Percentiles rank a stretch among this genome's conserved stretches.
Conservation (phyloP, 306 rosid species). For the Inga oerstediana region DNA sequence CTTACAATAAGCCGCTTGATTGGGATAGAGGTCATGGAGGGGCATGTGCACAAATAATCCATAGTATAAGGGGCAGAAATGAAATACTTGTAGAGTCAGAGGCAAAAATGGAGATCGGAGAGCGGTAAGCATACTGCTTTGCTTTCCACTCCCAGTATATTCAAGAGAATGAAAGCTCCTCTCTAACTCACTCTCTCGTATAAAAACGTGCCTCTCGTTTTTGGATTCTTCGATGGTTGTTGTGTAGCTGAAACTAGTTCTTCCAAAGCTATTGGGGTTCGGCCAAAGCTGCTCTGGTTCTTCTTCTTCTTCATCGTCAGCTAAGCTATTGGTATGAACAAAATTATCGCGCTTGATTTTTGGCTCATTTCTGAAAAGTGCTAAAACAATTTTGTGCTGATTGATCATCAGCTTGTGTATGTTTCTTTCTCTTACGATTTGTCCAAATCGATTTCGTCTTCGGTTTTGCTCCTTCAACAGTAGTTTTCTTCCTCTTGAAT, state of each 20-base stretch:
- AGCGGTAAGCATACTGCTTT: background rate
- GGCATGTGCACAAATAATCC: background rate
- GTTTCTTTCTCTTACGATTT: background rate
- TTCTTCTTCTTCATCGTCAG: background rate
- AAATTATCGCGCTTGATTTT: conserved; percentile 5
- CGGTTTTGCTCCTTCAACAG: background rate
- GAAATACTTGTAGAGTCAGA: background rate
- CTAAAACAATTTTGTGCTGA: background rate
- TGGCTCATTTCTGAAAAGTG: background rate
- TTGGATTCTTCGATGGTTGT: background rate
- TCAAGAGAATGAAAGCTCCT: background rate
- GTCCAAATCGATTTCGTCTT: background rate
- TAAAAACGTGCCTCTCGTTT: background rate
- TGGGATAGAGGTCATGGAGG: background rate
- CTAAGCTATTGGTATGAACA: conserved; percentile 36
- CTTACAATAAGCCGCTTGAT: no score
- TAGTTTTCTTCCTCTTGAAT: background rate
- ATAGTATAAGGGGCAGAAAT: background rate
- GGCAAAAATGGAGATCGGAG: background rate
- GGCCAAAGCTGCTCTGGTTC: conserved; percentile 15
- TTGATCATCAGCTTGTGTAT: background rate
- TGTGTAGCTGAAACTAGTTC: background rate
- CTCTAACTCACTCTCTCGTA: background rate
- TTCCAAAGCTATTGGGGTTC: conserved; percentile 14
- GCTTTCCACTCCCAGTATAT: background rate